These are phyloP conservation scores for Torrubiella hemipterigena DNA, from an alignment of 2,329 filamentous ascomycete species.

Conservation along the genomic window DNA sequence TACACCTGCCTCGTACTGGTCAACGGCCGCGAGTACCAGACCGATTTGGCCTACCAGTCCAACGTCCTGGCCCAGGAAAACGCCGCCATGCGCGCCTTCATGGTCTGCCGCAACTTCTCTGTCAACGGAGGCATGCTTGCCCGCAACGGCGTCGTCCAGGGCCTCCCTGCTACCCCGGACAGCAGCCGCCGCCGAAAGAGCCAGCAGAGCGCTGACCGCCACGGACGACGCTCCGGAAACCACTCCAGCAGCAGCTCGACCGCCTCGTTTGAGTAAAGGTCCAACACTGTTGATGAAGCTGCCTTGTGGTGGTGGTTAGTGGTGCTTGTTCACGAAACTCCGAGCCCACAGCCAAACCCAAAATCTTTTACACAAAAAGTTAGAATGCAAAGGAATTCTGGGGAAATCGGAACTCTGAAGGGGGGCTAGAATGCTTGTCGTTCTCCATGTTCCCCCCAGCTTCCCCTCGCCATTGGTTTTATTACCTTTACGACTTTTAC, in stretches of 20 bases:
- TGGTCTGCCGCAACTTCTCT: conserved; percentile 95
- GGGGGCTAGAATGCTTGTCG: too few relatives aligned
- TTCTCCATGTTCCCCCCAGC: too few relatives aligned
- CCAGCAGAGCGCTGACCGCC: conserved; percentile 33
- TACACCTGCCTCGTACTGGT: conserved; percentile 87
- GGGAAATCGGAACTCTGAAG: too few relatives aligned
- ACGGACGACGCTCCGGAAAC: conserved; percentile 39
- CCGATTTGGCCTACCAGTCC: conserved; percentile 72
- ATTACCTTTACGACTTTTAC: too few relatives aligned
- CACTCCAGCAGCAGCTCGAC: conserved; percentile 54
- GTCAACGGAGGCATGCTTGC: conserved; percentile 88
- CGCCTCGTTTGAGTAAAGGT: conserved; percentile 40
- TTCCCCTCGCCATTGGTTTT: too few relatives aligned
- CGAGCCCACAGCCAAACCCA: too few relatives aligned
- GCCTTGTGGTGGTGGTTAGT: too few relatives aligned
- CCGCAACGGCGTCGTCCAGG: conserved; percentile 56
- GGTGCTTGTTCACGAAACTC: too few relatives aligned
- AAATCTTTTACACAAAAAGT: too few relatives aligned
- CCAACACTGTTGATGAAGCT: too few relatives aligned
- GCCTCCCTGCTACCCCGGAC: conserved; percentile 44
- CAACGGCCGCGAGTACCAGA: conserved; percentile 94
- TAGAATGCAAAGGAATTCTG: too few relatives aligned
- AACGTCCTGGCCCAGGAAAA: conserved; percentile 81
- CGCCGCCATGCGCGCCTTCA: conserved; percentile 89
- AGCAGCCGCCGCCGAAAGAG: conserved; percentile 37